phyloP scores from a whole-genome alignment of 495 filamentous ascomycete species.

The Penicillium ucsense region DNA sequence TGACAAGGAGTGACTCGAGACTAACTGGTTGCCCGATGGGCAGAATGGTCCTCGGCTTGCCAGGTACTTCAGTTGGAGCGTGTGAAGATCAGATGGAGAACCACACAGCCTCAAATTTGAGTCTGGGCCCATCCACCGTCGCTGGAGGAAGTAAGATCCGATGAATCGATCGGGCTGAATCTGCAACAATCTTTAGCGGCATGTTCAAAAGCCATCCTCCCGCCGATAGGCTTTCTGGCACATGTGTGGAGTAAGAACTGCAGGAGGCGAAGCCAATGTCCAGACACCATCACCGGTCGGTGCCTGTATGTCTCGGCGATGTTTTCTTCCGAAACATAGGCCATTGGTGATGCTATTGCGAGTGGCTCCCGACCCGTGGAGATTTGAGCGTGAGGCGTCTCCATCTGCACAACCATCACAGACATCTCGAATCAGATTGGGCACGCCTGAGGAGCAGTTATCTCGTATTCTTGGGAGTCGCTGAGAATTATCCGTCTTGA shows the following conservation, averaged over 20 bases:
- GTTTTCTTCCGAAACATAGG: neutral
- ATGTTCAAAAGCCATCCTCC: too few relatives aligned
- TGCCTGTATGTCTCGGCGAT: slow-evolving; percentile 2
- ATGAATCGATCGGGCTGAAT: too few relatives aligned
- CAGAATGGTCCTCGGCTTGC: too few relatives aligned
- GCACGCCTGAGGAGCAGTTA: neutral
- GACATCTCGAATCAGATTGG: neutral
- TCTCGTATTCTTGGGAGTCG: neutral
- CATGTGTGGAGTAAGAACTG: neutral
- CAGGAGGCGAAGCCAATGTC: neutral
- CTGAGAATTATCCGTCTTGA: neutral
- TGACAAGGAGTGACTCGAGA: too few relatives aligned
- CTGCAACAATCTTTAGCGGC: too few relatives aligned
- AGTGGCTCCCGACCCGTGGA: neutral
- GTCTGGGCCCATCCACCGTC: too few relatives aligned
- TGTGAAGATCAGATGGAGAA: too few relatives aligned
- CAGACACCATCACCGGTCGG: neutral
- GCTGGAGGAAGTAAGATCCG: too few relatives aligned
- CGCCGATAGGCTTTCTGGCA: too few relatives aligned
- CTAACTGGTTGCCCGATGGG: too few relatives aligned
- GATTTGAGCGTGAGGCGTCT: neutral
- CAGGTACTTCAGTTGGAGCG: too few relatives aligned
- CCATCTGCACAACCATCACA: slow-evolving; percentile 1
- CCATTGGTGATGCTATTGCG: neutral
- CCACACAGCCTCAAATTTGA: too few relatives aligned